Base-by-base conservation (phyloP, 1,284 basidiomycete genomes). In the Apiotrichum akiyoshidainum region DNA sequence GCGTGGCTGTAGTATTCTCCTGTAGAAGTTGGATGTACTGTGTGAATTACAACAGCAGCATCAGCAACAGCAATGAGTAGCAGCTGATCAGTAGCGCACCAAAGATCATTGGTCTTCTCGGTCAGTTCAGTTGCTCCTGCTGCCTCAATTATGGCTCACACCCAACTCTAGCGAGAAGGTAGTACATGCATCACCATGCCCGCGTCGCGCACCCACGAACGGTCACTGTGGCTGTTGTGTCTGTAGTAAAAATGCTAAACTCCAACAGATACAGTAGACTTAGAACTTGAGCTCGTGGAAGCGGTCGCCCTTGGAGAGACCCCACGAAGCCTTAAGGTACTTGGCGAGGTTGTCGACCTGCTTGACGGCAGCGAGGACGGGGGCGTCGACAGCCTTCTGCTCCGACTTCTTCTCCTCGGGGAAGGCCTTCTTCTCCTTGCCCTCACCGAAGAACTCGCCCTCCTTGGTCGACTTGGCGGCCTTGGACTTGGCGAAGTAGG, bases 381-480 rank as follows among this genome's bases (percentile, higher is more conserved):
- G 84, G 78, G 86, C 86, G 82, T 99, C 96, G 65, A 97, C 82
- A 55, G 76, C 51, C 77, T 97, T 98, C 83, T 99, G 96, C 81
- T 94, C 92, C 55, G 86, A 84, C 60, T 89, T 86, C 84, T 92
- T 94, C 77, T 88, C 85, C 77, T 89, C 90, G 47, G 94, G 87
- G 81, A 94, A 87, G 40, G 89, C 81, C 78, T 90, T 89, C 85
- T 96, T 99, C 82, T 92, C 92, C 49, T 54, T 51, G 74, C 90
- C 93, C 72, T 90, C 91, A 72, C 87, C 86, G 80, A 98, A 99
- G 83, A 96, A 95, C 79, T 96, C 92, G 73, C 88, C 89, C 83
- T 97, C 93, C 71, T 93, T 92, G 63, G 90, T 88, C 63, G 80
- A 75, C 64, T 86, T 81, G 79, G 89, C 88, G 69, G 81, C 78